phyloP scores from a whole-genome alignment of 768 basidiomycete species.

The Phlegmacium glaucopus region DNA sequence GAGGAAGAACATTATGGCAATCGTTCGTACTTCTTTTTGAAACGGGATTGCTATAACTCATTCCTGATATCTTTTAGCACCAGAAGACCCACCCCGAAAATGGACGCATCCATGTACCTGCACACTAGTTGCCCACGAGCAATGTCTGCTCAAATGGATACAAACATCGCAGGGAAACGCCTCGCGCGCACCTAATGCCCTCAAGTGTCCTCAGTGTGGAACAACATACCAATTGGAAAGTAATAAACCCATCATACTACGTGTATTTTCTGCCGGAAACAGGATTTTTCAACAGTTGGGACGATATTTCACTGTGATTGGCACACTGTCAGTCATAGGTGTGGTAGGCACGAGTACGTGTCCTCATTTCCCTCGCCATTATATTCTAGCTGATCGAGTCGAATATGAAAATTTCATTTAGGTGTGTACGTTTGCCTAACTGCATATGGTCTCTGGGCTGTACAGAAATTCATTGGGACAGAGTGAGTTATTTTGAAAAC shows the following conservation, averaged over 20 bases:
- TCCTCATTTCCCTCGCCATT: background rate
- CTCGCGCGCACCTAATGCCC: constrained; percentile 55
- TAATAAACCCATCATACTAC: constrained; percentile 51
- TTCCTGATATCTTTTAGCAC: constrained; percentile 23
- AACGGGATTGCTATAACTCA: background rate
- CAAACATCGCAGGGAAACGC: constrained; percentile 59
- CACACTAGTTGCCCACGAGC: constrained; percentile 77
- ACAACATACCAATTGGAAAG: constrained; percentile 65
- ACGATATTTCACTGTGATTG: constrained; percentile 46
- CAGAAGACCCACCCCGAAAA: constrained; percentile 44
- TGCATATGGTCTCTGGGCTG: constrained; percentile 69
- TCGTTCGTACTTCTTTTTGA: constrained; percentile 22
- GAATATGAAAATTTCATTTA: constrained; percentile 6
- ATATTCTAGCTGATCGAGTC: background rate
- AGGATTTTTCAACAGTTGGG: constrained; percentile 47
- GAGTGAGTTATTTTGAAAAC: constrained; percentile 40
- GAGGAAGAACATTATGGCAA: constrained; percentile 63
- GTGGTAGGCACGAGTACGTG: constrained; percentile 61
- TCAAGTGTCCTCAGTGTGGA: constrained; percentile 80
- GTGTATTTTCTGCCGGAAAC: constrained; percentile 50
- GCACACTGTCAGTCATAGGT: constrained; percentile 46
- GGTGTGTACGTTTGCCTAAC: constrained; percentile 49
- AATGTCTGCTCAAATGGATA: constrained; percentile 80
- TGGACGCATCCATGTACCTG: constrained; percentile 85
- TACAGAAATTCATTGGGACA: constrained; percentile 64